Conservation (phyloP, 2,329 filamentous ascomycete species). For the Colletotrichum nymphaeae region DNA sequence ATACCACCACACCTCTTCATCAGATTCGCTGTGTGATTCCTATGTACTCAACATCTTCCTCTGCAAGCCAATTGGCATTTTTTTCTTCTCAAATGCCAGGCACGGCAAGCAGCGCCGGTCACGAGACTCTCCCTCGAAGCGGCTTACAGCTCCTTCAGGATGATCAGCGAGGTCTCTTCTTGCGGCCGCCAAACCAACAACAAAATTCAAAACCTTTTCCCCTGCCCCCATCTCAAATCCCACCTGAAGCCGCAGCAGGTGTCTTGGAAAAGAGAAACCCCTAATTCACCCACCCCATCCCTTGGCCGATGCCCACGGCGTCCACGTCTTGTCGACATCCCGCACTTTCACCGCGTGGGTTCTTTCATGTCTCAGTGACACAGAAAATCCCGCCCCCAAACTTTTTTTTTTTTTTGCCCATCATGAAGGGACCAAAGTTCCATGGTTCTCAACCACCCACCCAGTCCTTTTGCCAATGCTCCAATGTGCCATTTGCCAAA, state of each 20-base stretch:
- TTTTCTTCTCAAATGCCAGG: background rate
- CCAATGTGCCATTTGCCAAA: background rate
- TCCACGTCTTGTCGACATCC: background rate
- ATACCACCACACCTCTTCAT: conserved; percentile 2
- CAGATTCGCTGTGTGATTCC: background rate
- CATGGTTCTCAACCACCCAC: too few relatives aligned
- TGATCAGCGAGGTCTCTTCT: background rate
- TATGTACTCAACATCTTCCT: background rate
- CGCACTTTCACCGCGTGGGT: background rate
- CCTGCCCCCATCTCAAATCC: background rate
- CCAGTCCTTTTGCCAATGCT: too few relatives aligned
- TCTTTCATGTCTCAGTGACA: background rate
- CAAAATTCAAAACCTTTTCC: background rate
- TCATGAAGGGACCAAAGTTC: background rate
- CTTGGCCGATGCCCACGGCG: background rate
- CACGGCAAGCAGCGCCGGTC: background rate
- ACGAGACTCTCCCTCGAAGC: background rate
- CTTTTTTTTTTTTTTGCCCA: background rate
- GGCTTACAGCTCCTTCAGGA: background rate
- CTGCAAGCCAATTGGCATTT: background rate
- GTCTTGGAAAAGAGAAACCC: background rate
- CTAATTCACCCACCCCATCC: background rate
- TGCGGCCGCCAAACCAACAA: background rate
- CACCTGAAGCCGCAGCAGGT: background rate
- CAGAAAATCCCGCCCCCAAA: background rate